Evolutionary conservation across 31 red algal genomes (phyloP).

Genomic region (Odonthalia washingtoniensis): DNA sequence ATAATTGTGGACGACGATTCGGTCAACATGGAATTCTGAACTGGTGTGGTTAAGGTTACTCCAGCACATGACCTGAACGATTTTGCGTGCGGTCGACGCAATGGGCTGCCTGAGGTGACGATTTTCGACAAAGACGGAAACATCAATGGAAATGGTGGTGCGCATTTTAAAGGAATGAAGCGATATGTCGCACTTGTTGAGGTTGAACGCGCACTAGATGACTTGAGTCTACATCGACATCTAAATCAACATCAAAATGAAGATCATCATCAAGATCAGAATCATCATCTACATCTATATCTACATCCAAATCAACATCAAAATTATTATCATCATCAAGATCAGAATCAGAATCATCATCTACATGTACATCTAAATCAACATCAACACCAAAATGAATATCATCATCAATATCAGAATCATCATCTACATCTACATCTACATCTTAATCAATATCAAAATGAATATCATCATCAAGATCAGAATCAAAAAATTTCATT

Average conservation of each 20-base stretch:
- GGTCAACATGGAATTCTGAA: slow-evolving; percentile 99
- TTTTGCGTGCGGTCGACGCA: slow-evolving; percentile 90
- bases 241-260: too few species aligned
- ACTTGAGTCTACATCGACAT: background rate
- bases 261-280: too few species aligned
- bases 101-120: slow-evolving; percentile 77
- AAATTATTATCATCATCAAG: background rate
- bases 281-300: too few species aligned
- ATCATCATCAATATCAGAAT: too few species aligned
- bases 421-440: too few species aligned
- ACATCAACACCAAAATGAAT: background rate
- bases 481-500: too few species aligned
- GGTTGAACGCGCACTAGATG: slow-evolving; percentile 85
- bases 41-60: slow-evolving; percentile 97
- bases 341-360: background rate
- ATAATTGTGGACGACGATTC: slow-evolving; percentile 92
- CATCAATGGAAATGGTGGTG: slow-evolving; percentile 82
- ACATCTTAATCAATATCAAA: too few species aligned
- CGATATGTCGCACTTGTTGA: slow-evolving; percentile 93
- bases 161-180: slow-evolving; percentile 87
- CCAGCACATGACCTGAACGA: slow-evolving; percentile 99
- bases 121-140: slow-evolving; percentile 82
- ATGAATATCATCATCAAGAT: too few species aligned
- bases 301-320: too few species aligned
- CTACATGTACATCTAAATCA: too few species aligned